phyloP scores from a whole-genome alignment of 2,329 filamentous ascomycete genomes.

The Cercospora sojina region DNA sequence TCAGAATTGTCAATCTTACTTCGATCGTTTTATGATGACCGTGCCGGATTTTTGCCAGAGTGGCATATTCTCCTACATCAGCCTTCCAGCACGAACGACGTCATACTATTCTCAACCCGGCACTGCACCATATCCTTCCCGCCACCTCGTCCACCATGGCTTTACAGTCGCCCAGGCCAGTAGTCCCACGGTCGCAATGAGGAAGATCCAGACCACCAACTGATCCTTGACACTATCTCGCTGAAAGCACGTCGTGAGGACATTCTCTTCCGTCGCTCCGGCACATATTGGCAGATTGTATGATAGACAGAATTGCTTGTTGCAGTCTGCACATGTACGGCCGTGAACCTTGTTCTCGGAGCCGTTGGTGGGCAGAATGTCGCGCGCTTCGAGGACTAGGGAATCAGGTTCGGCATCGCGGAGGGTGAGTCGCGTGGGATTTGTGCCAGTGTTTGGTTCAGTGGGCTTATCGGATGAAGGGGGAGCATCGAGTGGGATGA shows the following conservation, averaged over 20 bases:
- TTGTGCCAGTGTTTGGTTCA: slow-evolving; percentile 11
- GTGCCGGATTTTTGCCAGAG: not conserved
- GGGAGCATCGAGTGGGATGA: slow-evolving; percentile 61
- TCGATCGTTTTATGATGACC: not conserved
- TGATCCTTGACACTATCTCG: slow-evolving; percentile 67
- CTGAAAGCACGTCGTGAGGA: slow-evolving; percentile 67
- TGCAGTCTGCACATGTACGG: slow-evolving; percentile 64
- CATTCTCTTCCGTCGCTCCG: slow-evolving; percentile 62
- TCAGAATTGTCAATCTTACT: not conserved
- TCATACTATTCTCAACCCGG: not conserved
- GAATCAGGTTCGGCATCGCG: slow-evolving; percentile 19
- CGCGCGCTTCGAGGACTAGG: slow-evolving; percentile 12
- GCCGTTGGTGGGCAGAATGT: slow-evolving; percentile 17
- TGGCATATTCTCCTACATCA: too few relatives aligned
- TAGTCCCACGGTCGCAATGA: slow-evolving; percentile 61
- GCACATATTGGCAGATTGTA: slow-evolving; percentile 64
- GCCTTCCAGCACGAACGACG: not conserved
- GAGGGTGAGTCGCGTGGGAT: slow-evolving; percentile 19
- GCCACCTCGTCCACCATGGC: slow-evolving; percentile 54
- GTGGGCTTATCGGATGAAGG: slow-evolving; percentile 26
- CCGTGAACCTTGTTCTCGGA: slow-evolving; percentile 21
- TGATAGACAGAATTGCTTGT: slow-evolving; percentile 63
- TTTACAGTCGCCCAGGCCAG: slow-evolving; percentile 60
- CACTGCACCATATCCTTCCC: slow-evolving; percentile 18
- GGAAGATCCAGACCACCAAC: slow-evolving; percentile 65